Evolutionary conservation across 164 flowering plant species (phyloP).

Genomic region (Nymphaea thermarum): DNA sequence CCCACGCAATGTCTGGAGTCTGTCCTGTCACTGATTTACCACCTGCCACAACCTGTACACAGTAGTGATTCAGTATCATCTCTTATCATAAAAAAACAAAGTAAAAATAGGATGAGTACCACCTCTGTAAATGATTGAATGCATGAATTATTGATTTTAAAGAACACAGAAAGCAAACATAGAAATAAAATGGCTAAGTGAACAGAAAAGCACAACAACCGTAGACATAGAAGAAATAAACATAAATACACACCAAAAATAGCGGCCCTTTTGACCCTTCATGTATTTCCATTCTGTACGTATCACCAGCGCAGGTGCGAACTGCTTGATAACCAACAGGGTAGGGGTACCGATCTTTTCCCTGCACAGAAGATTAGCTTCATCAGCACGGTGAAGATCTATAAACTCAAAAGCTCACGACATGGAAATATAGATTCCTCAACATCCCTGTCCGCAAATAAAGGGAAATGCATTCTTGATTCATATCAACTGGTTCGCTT

Average conservation of each 20-base stretch:
- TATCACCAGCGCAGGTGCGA: constrained; percentile 49
- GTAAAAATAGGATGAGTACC: no score
- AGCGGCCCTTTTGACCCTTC: constrained; percentile 81
- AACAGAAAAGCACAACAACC: no score
- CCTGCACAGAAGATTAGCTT: constrained; percentile 30
- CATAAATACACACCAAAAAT: constrained; percentile 41
- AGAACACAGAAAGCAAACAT: no score
- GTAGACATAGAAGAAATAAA: no score
- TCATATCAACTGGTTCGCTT: background rate
- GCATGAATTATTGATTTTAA: no score
- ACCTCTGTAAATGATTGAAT: no score
- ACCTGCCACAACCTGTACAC: constrained; percentile 51
- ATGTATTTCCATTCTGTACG: constrained; percentile 55
- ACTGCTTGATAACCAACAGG: constrained; percentile 81
- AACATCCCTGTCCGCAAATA: background rate
- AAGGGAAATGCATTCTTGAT: background rate
- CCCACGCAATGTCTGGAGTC: constrained; percentile 90
- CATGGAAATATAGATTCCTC: background rate
- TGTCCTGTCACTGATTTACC: constrained; percentile 57
- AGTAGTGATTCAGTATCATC: background rate
- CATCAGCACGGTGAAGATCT: background rate
- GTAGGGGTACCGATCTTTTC: constrained; percentile 91
- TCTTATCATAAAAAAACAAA: no score
- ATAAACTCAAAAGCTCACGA: background rate
- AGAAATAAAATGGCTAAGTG: no score